phyloP scores from a whole-genome alignment of 2,329 filamentous ascomycete species.

The Aspergillus niger region DNA sequence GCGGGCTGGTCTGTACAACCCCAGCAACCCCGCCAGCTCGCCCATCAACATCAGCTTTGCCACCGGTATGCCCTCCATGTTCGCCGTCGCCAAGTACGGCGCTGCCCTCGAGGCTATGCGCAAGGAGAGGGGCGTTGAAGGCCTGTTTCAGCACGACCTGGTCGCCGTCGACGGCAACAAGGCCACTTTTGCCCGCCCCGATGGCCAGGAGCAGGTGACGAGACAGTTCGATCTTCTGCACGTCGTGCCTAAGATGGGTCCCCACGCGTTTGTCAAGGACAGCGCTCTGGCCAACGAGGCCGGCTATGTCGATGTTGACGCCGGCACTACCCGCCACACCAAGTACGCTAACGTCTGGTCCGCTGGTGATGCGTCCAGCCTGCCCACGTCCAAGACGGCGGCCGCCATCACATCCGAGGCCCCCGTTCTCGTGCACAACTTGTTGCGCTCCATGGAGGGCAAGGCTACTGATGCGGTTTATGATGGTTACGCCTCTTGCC shows the following conservation, averaged over 20 bases:
- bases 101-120: constrained; percentile 57
- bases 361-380: constrained; percentile 59
- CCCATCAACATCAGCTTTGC: constrained; percentile 58
- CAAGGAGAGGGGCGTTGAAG: constrained; percentile 58
- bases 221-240: constrained; percentile 59
- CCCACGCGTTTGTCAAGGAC: constrained; percentile 57
- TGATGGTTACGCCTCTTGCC: constrained; percentile 60
- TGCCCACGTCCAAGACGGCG: constrained; percentile 61
- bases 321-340: constrained; percentile 55
- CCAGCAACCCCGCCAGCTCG: constrained; percentile 42
- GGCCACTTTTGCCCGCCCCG: constrained; percentile 52
- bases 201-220: constrained; percentile 49
- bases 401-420: constrained; percentile 57
- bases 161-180: constrained; percentile 56
- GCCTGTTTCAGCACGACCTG: constrained; percentile 61
- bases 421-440: constrained; percentile 54
- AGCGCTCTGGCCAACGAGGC: constrained; percentile 57
- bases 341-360: constrained; percentile 62
- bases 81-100: constrained; percentile 63
- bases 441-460: constrained; percentile 50
- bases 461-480: constrained; percentile 49
- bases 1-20: constrained; percentile 53
- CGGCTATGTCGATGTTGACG: constrained; percentile 61
- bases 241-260: constrained; percentile 61
- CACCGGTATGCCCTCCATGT: constrained; percentile 60